These are phyloP conservation scores for Botrytis fragariae DNA, from an alignment of 2,329 filamentous ascomycete genomes.

Conservation along the genomic window DNA sequence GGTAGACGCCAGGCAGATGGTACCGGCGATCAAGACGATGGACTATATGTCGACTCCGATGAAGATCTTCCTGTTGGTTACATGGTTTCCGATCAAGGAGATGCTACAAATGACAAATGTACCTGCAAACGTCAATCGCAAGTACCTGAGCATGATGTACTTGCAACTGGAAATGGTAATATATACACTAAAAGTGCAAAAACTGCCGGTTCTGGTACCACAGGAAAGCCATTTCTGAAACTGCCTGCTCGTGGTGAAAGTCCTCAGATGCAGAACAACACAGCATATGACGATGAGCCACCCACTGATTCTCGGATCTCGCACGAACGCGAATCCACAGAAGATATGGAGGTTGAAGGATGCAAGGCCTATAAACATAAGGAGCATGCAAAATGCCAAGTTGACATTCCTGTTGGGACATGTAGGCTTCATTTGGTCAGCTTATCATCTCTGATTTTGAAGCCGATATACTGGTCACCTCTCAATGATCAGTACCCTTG, in stretches of 20 bases:
- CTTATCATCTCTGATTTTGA: conserved; percentile 80
- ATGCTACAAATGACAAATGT: conserved; percentile 20
- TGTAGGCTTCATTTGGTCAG: conserved; percentile 89
- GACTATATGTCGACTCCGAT: background rate
- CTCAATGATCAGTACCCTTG: conserved; percentile 85
- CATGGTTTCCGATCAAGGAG: conserved; percentile 15
- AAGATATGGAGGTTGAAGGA: conserved; percentile 27
- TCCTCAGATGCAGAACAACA: background rate
- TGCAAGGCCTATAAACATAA: conserved; percentile 35
- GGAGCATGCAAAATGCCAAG: conserved; percentile 32
- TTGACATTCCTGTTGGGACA: conserved; percentile 77
- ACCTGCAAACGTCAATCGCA: background rate
- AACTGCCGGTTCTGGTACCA: conserved; percentile 41
- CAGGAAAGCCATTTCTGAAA: conserved; percentile 49
- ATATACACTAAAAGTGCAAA: conserved; percentile 2
- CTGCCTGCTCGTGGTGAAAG: conserved; percentile 36
- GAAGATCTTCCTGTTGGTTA: background rate
- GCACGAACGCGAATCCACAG: conserved; percentile 25
- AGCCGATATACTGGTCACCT: conserved; percentile 96
- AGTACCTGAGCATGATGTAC: background rate
- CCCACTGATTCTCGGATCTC: conserved; percentile 4
- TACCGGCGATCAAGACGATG: background rate
- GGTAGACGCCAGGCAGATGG: conserved; percentile 13
- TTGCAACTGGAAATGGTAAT: background rate
- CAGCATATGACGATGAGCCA: background rate